Percentiles rank a stretch among this genome's conserved stretches.
Evolutionary conservation across 2,329 filamentous ascomycete genomes (phyloP).

Genomic region (Cercospora canescens): DNA sequence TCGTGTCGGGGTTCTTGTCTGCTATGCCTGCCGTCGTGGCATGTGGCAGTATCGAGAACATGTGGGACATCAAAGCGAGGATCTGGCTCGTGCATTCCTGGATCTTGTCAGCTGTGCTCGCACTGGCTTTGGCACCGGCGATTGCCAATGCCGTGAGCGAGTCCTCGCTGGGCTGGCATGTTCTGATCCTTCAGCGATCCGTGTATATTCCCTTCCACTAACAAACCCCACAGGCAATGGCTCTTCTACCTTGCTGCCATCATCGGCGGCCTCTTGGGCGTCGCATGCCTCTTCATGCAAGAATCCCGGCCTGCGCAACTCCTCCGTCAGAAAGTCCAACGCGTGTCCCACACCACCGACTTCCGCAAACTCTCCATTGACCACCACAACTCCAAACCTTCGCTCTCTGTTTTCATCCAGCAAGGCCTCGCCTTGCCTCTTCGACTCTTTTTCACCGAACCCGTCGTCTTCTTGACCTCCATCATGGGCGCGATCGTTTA

Average conservation of each 20-base stretch:
- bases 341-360: conserved; percentile 30
- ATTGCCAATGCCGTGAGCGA: conserved; percentile 36
- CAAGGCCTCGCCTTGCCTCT: conserved; percentile 33
- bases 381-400: conserved; percentile 41
- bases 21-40: conserved; percentile 51
- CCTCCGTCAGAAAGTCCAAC: conserved; percentile 38
- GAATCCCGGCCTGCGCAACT: conserved; percentile 48
- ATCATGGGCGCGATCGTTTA: conserved; percentile 47
- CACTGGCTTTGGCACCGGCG: conserved; percentile 46
- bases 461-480: conserved; percentile 47
- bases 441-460: conserved; percentile 48
- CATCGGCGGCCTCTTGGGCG: conserved; percentile 36
- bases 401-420: conserved; percentile 38
- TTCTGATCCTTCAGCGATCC: too few relatives aligned
- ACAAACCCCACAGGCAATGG: conserved; percentile 41
- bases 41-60: conserved; percentile 51
- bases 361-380: conserved; percentile 30
- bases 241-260: conserved; percentile 47
- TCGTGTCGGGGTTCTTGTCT: conserved; percentile 47
- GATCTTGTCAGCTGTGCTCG: conserved; percentile 46
- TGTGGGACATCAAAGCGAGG: conserved; percentile 37
- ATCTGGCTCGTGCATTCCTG: conserved; percentile 51
- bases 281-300: conserved; percentile 40
- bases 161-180: conserved; percentile 22
- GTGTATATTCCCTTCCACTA: too few relatives aligned